Base-by-base conservation (phyloP, 345 rosid species). In the Geranium rotundifolium region DNA sequence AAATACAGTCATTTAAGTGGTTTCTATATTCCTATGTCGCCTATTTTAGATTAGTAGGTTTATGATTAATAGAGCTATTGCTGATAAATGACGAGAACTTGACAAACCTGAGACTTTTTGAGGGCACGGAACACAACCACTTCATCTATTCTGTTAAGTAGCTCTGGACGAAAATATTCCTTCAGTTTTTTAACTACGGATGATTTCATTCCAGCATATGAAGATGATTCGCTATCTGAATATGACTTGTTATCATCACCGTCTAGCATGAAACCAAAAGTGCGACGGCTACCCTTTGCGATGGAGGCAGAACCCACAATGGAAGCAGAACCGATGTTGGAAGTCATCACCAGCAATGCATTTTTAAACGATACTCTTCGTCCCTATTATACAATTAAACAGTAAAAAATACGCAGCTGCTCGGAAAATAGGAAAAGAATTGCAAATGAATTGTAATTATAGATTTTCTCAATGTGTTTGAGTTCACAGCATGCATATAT, bases 121-220 rank as follows among this genome's bases (percentile, higher is more conserved):
- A 93, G 97, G 71, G 91, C 69, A 30, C 76, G 82, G 78, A 93
- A 93, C 62, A 93, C 87, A n/a, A 93, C 91, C 54, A 93, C 76
- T 81, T 93, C 99, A 69, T 93, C 97, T 14, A 93, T 81, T 75
- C 99, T 81, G 83, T 93, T 93, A 75, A 93, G 86, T 63, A 93
- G 72, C 83, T 93, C 99, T 0, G 99, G 99, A 62, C 97, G 90
- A 74, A 93, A 93, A 66, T 84, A 93, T 65, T 75, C 71, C 72
- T 90, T 90, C 59, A 93, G 90, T 79, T 93, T 96, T 75, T 90
- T 96, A 58, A 77, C 77, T 34, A 93, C 89, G 61, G 88, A 67
- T 19, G 90, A 77, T 75, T 85, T 88, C 81, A 90, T 88, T 67
- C 91, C 89, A 34, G 85, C 72, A 72, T 90, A 83, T 1, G 97